Conservation (phyloP, 495 filamentous ascomycete genomes). For the Penicillium atrosanguineum region DNA sequence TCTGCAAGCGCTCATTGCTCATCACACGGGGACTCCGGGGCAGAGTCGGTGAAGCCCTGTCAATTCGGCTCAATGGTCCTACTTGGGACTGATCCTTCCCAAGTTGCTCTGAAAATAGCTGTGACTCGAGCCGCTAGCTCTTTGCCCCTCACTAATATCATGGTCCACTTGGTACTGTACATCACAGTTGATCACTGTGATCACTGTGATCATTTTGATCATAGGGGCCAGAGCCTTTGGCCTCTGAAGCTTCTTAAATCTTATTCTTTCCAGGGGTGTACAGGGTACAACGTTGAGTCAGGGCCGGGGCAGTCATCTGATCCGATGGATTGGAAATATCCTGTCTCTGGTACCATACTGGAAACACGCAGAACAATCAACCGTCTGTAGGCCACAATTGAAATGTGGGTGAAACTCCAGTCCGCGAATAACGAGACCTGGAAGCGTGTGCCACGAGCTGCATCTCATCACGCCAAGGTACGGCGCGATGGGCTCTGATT, state of each 20-base stretch:
- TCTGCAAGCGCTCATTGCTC: conserved; percentile 37
- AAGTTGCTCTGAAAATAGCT: background rate
- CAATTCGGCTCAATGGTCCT: background rate
- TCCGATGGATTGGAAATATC: conserved; percentile 12
- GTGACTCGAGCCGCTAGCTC: background rate
- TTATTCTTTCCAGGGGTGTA: background rate
- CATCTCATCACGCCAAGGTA: conserved; percentile 29
- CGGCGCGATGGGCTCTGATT: conserved; percentile 16
- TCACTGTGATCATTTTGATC: background rate
- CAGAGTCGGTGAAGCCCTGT: conserved; percentile 11
- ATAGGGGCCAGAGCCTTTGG: too few relatives aligned
- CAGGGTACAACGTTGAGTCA: conserved; percentile 3
- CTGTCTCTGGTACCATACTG: conserved; percentile 8
- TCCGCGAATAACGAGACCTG: conserved; percentile 1
- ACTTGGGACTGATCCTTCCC: background rate
- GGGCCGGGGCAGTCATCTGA: conserved; percentile 19
- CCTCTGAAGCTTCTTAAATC: background rate
- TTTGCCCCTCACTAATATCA: background rate
- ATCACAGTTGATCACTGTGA: conserved; percentile 7
- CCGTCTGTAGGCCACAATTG: conserved; percentile 9
- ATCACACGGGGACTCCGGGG: conserved; percentile 20
- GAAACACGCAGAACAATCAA: background rate
- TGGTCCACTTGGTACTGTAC: conserved; percentile 10
- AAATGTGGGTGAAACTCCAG: conserved; percentile 17
- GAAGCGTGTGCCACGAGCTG: conserved; percentile 22